phyloP scores from a whole-genome alignment of 768 basidiomycete genomes.

The Russula compacta region DNA sequence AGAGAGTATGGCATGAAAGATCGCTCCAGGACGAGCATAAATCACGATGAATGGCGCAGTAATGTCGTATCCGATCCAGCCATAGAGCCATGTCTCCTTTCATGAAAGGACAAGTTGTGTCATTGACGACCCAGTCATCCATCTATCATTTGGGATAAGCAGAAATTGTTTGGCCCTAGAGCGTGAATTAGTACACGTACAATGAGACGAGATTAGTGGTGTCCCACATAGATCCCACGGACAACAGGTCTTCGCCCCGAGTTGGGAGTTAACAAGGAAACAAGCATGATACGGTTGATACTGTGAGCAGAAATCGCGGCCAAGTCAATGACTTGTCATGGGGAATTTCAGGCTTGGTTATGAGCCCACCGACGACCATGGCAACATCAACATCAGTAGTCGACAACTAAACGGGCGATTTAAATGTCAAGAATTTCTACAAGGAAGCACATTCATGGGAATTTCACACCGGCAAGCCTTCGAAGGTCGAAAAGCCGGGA shows the following conservation, averaged over 20 bases:
- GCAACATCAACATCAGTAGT: neutral
- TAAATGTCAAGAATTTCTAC: neutral
- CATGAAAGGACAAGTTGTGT: constrained; percentile 62
- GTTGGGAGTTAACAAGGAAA: neutral
- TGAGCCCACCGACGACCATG: constrained; percentile 2
- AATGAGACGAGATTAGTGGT: constrained; percentile 58
- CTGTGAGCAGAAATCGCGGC: constrained; percentile 8
- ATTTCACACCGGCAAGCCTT: neutral
- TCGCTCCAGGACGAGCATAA: constrained; percentile 70
- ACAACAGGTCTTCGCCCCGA: constrained; percentile 59
- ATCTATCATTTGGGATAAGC: constrained; percentile 33
- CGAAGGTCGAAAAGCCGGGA: neutral
- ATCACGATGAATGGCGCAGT: constrained; percentile 60
- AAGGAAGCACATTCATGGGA: neutral
- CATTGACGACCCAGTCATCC: constrained; percentile 76
- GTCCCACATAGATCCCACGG: constrained; percentile 61
- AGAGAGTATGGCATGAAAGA: constrained; percentile 72
- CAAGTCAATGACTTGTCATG: neutral
- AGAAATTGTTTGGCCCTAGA: constrained; percentile 3
- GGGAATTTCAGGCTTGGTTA: constrained; percentile 1
- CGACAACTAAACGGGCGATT: neutral
- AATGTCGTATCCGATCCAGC: constrained; percentile 42
- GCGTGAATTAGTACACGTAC: constrained; percentile 28
- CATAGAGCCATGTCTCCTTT: constrained; percentile 83
- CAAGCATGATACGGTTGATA: neutral